Evolutionary conservation across 2,329 filamentous ascomycete species (phyloP).

Genomic region (Aspergillus sergii): DNA sequence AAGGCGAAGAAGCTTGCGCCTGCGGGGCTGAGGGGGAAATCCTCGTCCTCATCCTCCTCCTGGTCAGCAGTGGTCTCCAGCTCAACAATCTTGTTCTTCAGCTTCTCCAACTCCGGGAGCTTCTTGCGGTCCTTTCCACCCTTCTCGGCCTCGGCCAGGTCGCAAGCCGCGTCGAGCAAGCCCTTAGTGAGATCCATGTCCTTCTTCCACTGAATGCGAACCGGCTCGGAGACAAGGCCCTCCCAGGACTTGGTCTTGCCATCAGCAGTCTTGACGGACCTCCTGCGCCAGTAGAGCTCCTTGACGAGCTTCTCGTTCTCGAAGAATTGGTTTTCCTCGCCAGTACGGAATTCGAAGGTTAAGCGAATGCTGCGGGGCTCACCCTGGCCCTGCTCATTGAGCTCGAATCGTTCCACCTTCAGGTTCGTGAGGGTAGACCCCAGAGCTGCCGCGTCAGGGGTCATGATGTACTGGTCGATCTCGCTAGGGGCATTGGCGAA

Average conservation of each 20-base stretch:
- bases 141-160: conserved; percentile 68
- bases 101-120: conserved; percentile 55
- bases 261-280: conserved; percentile 45
- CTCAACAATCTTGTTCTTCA: conserved; percentile 54
- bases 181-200: conserved; percentile 83
- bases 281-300: conserved; percentile 83
- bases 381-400: conserved; percentile 60
- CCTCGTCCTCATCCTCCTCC: conserved; percentile 37
- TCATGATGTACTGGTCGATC: conserved; percentile 85
- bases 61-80: conserved; percentile 38
- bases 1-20: conserved; percentile 82
- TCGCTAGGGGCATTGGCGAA: conserved; percentile 84
- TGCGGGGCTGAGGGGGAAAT: conserved; percentile 59
- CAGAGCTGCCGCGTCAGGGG: conserved; percentile 71
- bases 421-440: conserved; percentile 68
- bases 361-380: conserved; percentile 80
- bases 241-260: conserved; percentile 62
- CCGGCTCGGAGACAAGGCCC: conserved; percentile 84
- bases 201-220: conserved; percentile 84
- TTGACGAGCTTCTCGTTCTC: conserved; percentile 78
- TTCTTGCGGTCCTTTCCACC: conserved; percentile 53
- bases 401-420: conserved; percentile 78
- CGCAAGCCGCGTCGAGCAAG: conserved; percentile 71
- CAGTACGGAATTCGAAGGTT: conserved; percentile 70
- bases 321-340: conserved; percentile 75